Base-by-base conservation (phyloP, 257 asterid species). In the Plantago major region DNA sequence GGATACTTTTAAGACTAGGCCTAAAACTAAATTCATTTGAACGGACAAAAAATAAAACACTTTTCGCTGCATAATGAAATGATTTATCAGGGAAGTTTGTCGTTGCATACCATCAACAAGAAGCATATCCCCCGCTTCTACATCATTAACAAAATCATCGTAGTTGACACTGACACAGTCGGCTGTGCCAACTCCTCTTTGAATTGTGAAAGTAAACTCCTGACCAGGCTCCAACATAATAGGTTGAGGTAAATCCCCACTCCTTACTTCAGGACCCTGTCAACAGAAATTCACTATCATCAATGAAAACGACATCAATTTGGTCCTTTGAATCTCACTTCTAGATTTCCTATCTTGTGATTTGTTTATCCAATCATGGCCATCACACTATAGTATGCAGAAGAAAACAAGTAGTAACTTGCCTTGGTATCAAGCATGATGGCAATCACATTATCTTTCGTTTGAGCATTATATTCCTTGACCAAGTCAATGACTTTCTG, bases 181-280 rank as follows among this genome's bases (percentile, higher is more conserved):
- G 58, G 84, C 73, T 46, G 95, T 81, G 73, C 99, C 97, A 67
- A 93, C 95, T 72, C 97, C 97, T 77, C 99, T 87, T 66, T 46
- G 82, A 77, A 93, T 93, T 56, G 99, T 93, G 80, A 93, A 89
- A 62, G 97, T 89, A 71, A 89, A 93, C 66, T 89, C 99, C 77
- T 93, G 96, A 65, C 97, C 99, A 60, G 87, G 55, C 42, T 48
- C 57, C 74, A 93, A 74, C 22, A 37, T 85, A 73, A 87, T 80
- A 42, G 99, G 99, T 71, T 93, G 97, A 56, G 99, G 97, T 75
- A 93, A 89, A 74, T 93, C 99, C 12, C 99, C 99, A 66, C 97
- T 89, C 72, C 99, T 83, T 66, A 93, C 99, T 85, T 93, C 97
- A 66, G 99, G 99, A 67, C 99, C 99, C 97, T 93, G 94, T 67